Percentiles rank a stretch among this genome's conserved stretches.
Conservation (phyloP, 225 moss, liverwort and hornwort species). For the Bryum argenteum region DNA sequence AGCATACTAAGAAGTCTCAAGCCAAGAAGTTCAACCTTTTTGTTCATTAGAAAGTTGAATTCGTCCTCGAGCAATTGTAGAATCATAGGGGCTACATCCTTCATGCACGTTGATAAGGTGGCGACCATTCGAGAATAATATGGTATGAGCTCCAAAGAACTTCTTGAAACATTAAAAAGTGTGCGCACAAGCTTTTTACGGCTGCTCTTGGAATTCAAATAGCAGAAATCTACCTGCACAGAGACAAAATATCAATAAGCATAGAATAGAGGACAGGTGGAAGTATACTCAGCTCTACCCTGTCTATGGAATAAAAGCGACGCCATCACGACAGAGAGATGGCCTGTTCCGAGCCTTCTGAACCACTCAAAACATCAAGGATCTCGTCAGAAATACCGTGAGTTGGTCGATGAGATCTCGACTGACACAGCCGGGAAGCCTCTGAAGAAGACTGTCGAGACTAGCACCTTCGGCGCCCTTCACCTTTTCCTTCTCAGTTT, state of each 20-base stretch:
- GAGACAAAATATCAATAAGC: slow-evolving; percentile 24
- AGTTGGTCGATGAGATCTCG: slow-evolving; percentile 98
- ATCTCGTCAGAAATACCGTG: slow-evolving; percentile 50
- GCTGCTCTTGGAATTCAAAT: slow-evolving; percentile 96
- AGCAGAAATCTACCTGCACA: slow-evolving; percentile 93
- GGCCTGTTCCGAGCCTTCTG: not conserved
- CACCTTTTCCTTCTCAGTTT: slow-evolving; percentile 76
- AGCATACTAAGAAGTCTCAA: slow-evolving; percentile 23
- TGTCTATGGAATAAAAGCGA: not conserved
- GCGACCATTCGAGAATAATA: slow-evolving; percentile 99
- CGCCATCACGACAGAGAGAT: not conserved
- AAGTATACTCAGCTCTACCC: slow-evolving; percentile 19
- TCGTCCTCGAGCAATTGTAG: slow-evolving; percentile 92
- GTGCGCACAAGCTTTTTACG: slow-evolving; percentile 94
- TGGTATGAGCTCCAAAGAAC: slow-evolving; percentile 93
- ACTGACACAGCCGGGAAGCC: slow-evolving; percentile 98
- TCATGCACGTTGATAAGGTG: slow-evolving; percentile 99
- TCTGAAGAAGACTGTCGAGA: slow-evolving; percentile 92
- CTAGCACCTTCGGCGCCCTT: slow-evolving; percentile 97
- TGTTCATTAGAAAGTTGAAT: slow-evolving; percentile 94
- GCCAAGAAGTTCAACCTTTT: slow-evolving; percentile 64
- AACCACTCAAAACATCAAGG: slow-evolving; percentile 9
- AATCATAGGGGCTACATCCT: slow-evolving; percentile 90
- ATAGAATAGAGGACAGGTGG: slow-evolving; percentile 25
- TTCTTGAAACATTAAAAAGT: slow-evolving; percentile 91